Evolutionary conservation across 345 rosid genomes (phyloP).

Genomic region (Gossypium australe): DNA sequence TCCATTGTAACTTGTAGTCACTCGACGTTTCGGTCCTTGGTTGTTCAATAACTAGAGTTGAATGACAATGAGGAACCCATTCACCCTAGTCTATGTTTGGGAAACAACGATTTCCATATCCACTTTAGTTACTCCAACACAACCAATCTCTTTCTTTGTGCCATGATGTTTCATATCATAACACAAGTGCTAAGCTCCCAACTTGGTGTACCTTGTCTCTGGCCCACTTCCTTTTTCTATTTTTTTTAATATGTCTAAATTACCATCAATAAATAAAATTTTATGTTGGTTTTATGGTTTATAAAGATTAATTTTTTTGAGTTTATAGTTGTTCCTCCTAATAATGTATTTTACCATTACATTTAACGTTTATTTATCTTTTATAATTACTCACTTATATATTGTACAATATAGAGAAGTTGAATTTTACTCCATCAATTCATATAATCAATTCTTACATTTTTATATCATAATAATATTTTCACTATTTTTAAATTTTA

Average conservation of each 20-base stretch:
- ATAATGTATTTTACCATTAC: too few species aligned
- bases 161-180: neutral
- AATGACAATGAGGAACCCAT: neutral
- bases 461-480: too few species aligned
- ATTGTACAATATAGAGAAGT: too few species aligned
- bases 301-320: too few species aligned
- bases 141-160: neutral
- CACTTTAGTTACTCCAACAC: neutral
- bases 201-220: neutral
- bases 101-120: neutral
- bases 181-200: constrained; percentile 1
- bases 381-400: too few species aligned
- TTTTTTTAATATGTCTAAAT: too few species aligned
- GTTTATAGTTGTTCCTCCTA: accelerated
- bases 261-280: too few species aligned
- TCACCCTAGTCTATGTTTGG: neutral
- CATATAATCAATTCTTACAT: too few species aligned
- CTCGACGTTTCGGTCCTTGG: constrained; percentile 42
- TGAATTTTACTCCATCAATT: too few species aligned
- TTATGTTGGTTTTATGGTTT: accelerated
- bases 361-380: too few species aligned
- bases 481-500: too few species aligned
- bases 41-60: constrained; percentile 28
- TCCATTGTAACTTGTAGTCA: neutral
- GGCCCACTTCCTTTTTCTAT: neutral